Evolutionary conservation across 176 grass and related monocot genomes (phyloP), one percentile per base, ranked within the genome.

Genomic region (Stipa capillata): DNA sequence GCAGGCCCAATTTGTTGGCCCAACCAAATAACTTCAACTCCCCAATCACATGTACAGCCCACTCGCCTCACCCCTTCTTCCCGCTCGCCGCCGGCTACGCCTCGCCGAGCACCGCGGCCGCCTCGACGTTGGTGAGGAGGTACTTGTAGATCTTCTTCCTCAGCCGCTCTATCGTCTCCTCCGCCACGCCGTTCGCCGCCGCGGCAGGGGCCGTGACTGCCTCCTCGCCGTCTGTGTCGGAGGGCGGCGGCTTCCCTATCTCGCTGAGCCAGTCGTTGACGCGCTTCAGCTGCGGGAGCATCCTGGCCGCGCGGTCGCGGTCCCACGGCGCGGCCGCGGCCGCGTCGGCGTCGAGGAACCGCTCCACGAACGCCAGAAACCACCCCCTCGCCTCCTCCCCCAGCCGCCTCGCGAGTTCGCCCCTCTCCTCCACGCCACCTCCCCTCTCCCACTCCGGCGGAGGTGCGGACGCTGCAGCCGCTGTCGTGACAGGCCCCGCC

Each of bases 181-280:
- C 79, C 3, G 85, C 74, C 49, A 92, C 92, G 29, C 58, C 72
- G 54, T 65, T 52, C 15, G 9, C 29, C 27, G 14, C 61, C 6
- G 16, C 37, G 8, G 16, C 78, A 4, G 56, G 73, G n/a, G 70
- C 64, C 4, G n/a, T 44, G 0, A 48, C 75, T 33, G 27, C 63
- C 47, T 66, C 66, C 51, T 81, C 79, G 39, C 31, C 80, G 29
- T 54, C 66, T 57, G 60, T n/a, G n/a, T n/a, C n/a, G n/a, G n/a
- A n/a, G n/a, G n/a, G n/a, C n/a, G n/a, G 40, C 17, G 71, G 79
- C 75, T 66, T 82, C 58, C 81, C 87, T 50, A 94, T 87, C 56
- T 89, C 89, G 82, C 85, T 93, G 27, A 98, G 83, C 96, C 96
- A 98, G 75, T 94, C 90, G 79, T 98, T 94, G 49, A 98, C 95